A percentile compares a stretch with the other conserved stretches of the same genome.
Conservation (phyloP, 768 basidiomycete species). For the Pluteus cervinus region DNA sequence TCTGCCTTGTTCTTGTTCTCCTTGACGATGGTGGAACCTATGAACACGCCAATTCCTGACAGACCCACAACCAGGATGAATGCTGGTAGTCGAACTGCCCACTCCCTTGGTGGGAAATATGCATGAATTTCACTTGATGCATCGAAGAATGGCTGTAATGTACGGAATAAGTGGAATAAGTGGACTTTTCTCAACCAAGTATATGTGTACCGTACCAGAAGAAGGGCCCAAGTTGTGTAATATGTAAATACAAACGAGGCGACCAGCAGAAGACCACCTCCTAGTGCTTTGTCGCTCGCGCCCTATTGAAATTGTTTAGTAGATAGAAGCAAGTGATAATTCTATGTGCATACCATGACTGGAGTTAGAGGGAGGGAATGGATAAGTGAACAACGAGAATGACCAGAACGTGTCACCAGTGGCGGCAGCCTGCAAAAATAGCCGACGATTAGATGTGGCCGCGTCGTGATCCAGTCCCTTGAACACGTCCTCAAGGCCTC, state of each 20-base stretch:
- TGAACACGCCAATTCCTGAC: slow-evolving; percentile 71
- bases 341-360: too few species aligned
- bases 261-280: slow-evolving; percentile 72
- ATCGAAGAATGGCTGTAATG: slow-evolving; percentile 73
- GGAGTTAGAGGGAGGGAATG: too few species aligned
- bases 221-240: slow-evolving; percentile 88
- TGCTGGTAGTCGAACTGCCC: slow-evolving; percentile 86
- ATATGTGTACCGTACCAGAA: slow-evolving; percentile 55
- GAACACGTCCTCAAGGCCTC: too few species aligned
- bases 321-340: too few species aligned
- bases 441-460: too few species aligned
- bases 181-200: not conserved
- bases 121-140: slow-evolving; percentile 62
- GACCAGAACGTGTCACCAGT: too few species aligned
- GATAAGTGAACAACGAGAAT: too few species aligned
- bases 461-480: too few species aligned
- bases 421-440: too few species aligned
- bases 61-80: slow-evolving; percentile 78
- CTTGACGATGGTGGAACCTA: slow-evolving; percentile 70
- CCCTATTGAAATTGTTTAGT: too few species aligned
- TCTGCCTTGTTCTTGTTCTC: slow-evolving; percentile 67
- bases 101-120: slow-evolving; percentile 86
- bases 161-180: slow-evolving; percentile 9
- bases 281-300: slow-evolving; percentile 74
- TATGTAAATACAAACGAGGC: slow-evolving; percentile 78